phyloP scores from a whole-genome alignment of 805 yeast genomes.

The Saccharomycopsis sp. region DNA sequence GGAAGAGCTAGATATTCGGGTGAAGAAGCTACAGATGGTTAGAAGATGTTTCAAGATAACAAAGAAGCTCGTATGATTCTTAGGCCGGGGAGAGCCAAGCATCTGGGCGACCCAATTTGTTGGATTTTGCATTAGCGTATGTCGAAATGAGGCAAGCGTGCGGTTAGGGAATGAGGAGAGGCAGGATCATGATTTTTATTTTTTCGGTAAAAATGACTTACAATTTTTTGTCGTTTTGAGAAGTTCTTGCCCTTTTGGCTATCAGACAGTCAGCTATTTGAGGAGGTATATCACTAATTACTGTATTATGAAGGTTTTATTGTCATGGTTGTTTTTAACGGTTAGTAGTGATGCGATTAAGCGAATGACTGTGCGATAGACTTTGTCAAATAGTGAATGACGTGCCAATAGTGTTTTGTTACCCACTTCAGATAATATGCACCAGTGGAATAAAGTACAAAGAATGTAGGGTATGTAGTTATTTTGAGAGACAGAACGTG shows the following conservation, averaged over 20 bases:
- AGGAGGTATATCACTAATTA: no score
- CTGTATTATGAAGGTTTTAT: no score
- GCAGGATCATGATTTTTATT: neutral
- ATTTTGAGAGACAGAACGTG: no score
- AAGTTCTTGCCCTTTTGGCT: neutral
- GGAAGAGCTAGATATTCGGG: conserved; percentile 18
- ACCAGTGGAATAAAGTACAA: no score
- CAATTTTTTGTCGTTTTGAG: neutral
- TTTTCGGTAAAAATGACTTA: neutral
- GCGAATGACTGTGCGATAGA: no score
- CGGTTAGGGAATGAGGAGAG: neutral
- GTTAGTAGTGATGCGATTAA: no score
- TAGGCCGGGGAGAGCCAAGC: neutral
- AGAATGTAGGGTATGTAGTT: no score
- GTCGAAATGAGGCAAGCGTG: neutral
- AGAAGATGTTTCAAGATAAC: neutral
- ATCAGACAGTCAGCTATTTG: no score
- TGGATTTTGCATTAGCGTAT: neutral
- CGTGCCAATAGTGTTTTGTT: no score
- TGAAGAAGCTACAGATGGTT: conserved; percentile 1
- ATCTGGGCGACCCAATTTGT: neutral
- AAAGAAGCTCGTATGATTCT: neutral
- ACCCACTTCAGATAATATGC: no score
- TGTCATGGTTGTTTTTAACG: no score
- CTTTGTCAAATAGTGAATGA: no score